A percentile compares a stretch with the other conserved stretches of the same genome.
Conservation (phyloP, 148 eudicot species). For the Spergularia bocconei region DNA sequence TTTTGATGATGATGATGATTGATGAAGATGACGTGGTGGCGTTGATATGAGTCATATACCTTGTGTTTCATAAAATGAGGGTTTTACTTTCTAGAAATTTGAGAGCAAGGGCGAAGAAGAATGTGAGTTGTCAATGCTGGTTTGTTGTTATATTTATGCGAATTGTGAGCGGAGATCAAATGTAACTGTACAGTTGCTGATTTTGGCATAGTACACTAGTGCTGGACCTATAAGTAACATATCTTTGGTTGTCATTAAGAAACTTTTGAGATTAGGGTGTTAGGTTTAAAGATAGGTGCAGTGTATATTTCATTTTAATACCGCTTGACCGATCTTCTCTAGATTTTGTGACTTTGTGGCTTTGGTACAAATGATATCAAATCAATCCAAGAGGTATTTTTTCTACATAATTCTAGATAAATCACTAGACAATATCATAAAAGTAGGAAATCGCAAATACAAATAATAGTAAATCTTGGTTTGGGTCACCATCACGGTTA, state of each 20-base stretch:
- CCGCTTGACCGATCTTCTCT: too few relatives aligned
- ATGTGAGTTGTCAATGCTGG: neutral
- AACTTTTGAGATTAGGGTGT: neutral
- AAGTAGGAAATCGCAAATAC: too few relatives aligned
- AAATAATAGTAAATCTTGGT: too few relatives aligned
- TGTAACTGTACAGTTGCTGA: neutral
- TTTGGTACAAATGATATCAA: too few relatives aligned
- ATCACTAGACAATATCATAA: too few relatives aligned
- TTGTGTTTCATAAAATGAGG: neutral
- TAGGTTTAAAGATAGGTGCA: too few relatives aligned
- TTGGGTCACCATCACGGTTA: too few relatives aligned
- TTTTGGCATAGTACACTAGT: neutral
- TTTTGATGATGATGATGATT: neutral
- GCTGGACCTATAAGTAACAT: neutral
- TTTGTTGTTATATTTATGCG: neutral
- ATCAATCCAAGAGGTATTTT: too few relatives aligned
- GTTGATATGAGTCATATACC: neutral
- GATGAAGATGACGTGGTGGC: neutral
- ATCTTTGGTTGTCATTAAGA: neutral
- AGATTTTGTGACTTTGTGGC: too few relatives aligned
- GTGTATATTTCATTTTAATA: too few relatives aligned
- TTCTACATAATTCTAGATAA: too few relatives aligned
- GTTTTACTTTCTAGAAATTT: neutral
- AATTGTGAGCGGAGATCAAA: neutral
- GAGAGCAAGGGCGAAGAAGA: neutral